Conservation (phyloP, 345 rosid genomes). For the Microthlaspi erraticum region DNA sequence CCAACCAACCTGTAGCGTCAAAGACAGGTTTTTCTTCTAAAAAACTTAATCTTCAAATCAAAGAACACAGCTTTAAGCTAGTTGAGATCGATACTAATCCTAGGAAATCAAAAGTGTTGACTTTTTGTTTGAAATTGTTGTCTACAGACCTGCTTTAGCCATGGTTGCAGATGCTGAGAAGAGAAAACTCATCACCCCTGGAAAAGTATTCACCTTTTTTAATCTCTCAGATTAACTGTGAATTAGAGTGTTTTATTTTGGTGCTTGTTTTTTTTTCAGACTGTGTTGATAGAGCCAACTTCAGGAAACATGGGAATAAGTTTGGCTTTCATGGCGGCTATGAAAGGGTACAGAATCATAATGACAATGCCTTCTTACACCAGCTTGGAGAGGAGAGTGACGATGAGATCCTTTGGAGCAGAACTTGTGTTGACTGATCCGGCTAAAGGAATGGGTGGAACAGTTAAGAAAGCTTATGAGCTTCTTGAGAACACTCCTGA, state of each 20-base stretch:
- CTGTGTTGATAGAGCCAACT: slow-evolving; percentile 91
- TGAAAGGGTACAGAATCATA: slow-evolving; percentile 88
- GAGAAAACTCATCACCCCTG: slow-evolving; percentile 75
- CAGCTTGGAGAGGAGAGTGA: slow-evolving; percentile 93
- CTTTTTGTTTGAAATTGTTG: slow-evolving; percentile 33
- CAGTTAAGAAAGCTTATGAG: slow-evolving; percentile 85
- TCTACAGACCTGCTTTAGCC: slow-evolving; percentile 79
- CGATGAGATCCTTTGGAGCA: slow-evolving; percentile 96
- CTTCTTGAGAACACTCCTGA: slow-evolving; percentile 81
- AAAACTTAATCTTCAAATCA: neutral
- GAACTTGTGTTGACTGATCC: slow-evolving; percentile 93
- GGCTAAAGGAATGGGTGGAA: slow-evolving; percentile 95
- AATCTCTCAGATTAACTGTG: slow-evolving; percentile 19
- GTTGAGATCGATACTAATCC: neutral
- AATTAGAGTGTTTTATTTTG: neutral
- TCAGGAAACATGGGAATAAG: slow-evolving; percentile 99
- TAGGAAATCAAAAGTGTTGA: neutral
- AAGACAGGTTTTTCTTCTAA: slow-evolving; percentile 69
- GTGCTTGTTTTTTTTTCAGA: slow-evolving; percentile 49
- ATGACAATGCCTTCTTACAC: slow-evolving; percentile 99
- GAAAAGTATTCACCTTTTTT: slow-evolving; percentile 55
- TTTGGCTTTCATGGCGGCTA: slow-evolving; percentile 91
- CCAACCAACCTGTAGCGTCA: slow-evolving; percentile 91
- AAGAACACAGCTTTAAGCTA: neutral
- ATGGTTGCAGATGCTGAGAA: slow-evolving; percentile 84